A percentile compares a stretch with the other conserved stretches of the same genome.
Evolutionary conservation across 2,329 filamentous ascomycete genomes (phyloP).

Genomic region (Incumbomyces delicatus): DNA sequence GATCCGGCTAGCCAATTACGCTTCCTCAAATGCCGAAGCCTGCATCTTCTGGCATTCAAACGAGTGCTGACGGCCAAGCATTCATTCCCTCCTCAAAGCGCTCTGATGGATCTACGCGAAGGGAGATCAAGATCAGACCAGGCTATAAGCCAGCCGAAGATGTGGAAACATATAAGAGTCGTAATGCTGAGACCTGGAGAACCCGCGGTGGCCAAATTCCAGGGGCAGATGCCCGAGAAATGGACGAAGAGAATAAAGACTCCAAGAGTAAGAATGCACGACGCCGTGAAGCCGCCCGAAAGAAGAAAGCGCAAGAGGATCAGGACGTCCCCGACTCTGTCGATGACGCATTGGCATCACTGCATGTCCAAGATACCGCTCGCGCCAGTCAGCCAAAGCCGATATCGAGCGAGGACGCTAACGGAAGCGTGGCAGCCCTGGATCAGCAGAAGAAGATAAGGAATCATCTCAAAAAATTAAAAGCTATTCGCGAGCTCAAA

Average conservation of each 20-base stretch:
- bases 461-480: slow-evolving; percentile 86
- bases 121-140: slow-evolving; percentile 85
- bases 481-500: slow-evolving; percentile 82
- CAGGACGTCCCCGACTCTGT: slow-evolving; percentile 23
- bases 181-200: slow-evolving; percentile 75
- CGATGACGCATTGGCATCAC: not conserved
- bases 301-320: slow-evolving; percentile 48
- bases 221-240: slow-evolving; percentile 54
- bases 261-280: slow-evolving; percentile 81
- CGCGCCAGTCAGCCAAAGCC: not conserved
- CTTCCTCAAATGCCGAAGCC: slow-evolving; percentile 9
- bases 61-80: slow-evolving; percentile 69
- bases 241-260: slow-evolving; percentile 39
- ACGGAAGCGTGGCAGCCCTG: slow-evolving; percentile 30
- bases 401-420: slow-evolving; percentile 9
- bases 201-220: slow-evolving; percentile 64
- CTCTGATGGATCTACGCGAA: slow-evolving; percentile 81
- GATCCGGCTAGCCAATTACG: not conserved
- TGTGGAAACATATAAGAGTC: slow-evolving; percentile 91
- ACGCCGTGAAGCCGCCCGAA: slow-evolving; percentile 48
- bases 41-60: slow-evolving; percentile 58
- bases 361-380: slow-evolving; percentile 14
- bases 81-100: slow-evolving; percentile 82
- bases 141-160: slow-evolving; percentile 93
- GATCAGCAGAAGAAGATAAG: slow-evolving; percentile 85